Evolutionary conservation across 495 filamentous ascomycete genomes (phyloP), one percentile per base, ranked within the genome.

Genomic region (Talaromyces wortmannii): DNA sequence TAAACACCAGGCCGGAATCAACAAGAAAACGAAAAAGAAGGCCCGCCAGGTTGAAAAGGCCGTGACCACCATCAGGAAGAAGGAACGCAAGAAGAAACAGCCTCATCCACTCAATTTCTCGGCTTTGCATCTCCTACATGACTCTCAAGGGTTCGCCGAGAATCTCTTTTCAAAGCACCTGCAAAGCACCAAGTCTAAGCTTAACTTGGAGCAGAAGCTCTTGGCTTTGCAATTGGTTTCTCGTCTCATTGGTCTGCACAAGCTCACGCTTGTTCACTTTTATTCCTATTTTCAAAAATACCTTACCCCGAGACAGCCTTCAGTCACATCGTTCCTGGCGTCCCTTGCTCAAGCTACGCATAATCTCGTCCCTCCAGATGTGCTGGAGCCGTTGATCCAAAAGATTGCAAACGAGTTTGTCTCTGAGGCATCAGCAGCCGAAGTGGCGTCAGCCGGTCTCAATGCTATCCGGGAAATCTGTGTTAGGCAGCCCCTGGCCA

Each of bases 341-440:
- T 94, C 87, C 3, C 79, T 96, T 50, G 94, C 94, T 12, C 95
- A 97, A 72, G 86, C 88, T 11, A 89, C 90, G 10, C 94, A 99
- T 67, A 86, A 85, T 58, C 77, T 96, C 32, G 91, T 97, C 11
- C 94, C 94, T 2, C 95, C 95, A 1, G 94, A 99, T 73, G 87
- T 84, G 5, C 80, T 99, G 16, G 92, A 97, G 70, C 91, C 94
- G 1, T 73, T 99, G 18, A 71, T 99, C 13, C 85, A 89, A 66
- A 97, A 96, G 75, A 97, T 99, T 57, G 92, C 94, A 40, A 96
- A 97, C 55, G 91, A 97, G 70, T 99, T 99, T 64, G 92, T 99
- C 7, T 95, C 90, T 0, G 94, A 99, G 67, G 94, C 91, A 12
- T 88, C 90, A 0, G 91, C 92, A 6, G 77, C 88, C 13, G 90